Percentiles rank a stretch among this genome's conserved stretches.
These are phyloP conservation scores for Halophytophthora batemanensis DNA, from an alignment of 352 stramenopile genomes.

Conservation along the genomic window DNA sequence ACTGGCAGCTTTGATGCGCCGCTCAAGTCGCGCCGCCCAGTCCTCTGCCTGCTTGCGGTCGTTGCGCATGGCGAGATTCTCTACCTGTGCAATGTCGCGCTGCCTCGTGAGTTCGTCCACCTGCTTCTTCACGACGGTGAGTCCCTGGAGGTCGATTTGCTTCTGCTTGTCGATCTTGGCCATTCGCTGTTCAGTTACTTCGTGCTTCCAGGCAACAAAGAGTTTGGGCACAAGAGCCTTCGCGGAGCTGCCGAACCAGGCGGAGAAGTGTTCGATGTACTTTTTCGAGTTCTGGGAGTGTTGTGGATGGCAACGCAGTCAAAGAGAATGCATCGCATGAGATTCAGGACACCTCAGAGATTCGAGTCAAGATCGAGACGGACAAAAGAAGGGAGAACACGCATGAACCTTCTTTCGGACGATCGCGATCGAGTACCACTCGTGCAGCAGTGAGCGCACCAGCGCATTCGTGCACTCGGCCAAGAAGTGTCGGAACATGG, in stretches of 20 bases:
- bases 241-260: slow-evolving; percentile 57
- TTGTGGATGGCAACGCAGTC: too few species aligned
- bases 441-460: slow-evolving; percentile 50
- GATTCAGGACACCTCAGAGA: background rate
- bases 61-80: slow-evolving; percentile 50
- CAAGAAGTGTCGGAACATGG: slow-evolving; percentile 51
- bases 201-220: slow-evolving; percentile 53
- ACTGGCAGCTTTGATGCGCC: slow-evolving; percentile 58
- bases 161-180: slow-evolving; percentile 37
- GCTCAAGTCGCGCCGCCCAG: slow-evolving; percentile 38
- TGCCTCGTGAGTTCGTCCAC: slow-evolving; percentile 50
- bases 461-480: slow-evolving; percentile 43
- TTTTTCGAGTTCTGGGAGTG: slow-evolving; percentile 56
- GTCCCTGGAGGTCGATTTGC: slow-evolving; percentile 24
- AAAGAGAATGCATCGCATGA: background rate
- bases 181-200: slow-evolving; percentile 24
- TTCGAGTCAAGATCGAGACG: background rate
- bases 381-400: background rate
- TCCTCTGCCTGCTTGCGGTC: slow-evolving; percentile 64
- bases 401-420: slow-evolving; percentile 59
- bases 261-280: slow-evolving; percentile 69
- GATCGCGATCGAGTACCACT: slow-evolving; percentile 61
- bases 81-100: slow-evolving; percentile 43
- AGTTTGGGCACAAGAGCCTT: slow-evolving; percentile 53
- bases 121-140: slow-evolving; percentile 43